Base-by-base conservation (phyloP, 331 rosid species). In the Ulmus americana region DNA sequence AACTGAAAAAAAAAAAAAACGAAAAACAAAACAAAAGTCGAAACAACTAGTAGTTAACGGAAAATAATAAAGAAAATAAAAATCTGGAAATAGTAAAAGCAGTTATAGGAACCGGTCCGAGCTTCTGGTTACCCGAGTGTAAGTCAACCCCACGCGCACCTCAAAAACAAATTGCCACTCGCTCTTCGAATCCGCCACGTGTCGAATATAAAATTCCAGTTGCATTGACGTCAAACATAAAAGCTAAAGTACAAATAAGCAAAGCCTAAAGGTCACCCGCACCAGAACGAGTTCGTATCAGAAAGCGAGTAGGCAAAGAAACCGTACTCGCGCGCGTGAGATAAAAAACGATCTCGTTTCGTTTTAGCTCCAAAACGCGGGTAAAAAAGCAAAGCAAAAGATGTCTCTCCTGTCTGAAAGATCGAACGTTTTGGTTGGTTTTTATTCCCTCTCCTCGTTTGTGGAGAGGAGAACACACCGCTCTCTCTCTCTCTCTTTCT, bases 401-500 rank as follows among this genome's bases (percentile, higher is more conserved):
- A 14, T 48, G 53, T 6, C 14, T 46, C n/a, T 46, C 8, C 22
- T 59, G 47, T 62, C 41, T 44, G 54, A 60, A 45, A 55, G 70
- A 48, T 45, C 64, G 64, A 45, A 38, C 40, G 11, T 43, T 41
- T 69, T 74, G 86, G 87, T 74, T 87, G 88, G 85, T 83, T 87
- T 80, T 84, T 86, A 88, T 86, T 86, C 95, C 72, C 76, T 72
- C 77, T 78, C 67, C 86, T 80, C 75, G 78, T 84, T 80, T 91
- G 96, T 88, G 95, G 97, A 88, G 90, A 61, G 87, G 83, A 90
- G 86, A 74, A 81, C 83, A 71, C 87, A 76, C 64, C 82, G 81
- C 88, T 60, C 73, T 70, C 61, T 76, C 47, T 49, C 55, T 64
- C 51, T 64, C 65, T 41, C 35, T 67, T 67, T 61, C 20, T 45